Evolutionary conservation across 139 green algal genomes (phyloP), one percentile per base, ranked within the genome.

Genomic region (Chlorella sp.): DNA sequence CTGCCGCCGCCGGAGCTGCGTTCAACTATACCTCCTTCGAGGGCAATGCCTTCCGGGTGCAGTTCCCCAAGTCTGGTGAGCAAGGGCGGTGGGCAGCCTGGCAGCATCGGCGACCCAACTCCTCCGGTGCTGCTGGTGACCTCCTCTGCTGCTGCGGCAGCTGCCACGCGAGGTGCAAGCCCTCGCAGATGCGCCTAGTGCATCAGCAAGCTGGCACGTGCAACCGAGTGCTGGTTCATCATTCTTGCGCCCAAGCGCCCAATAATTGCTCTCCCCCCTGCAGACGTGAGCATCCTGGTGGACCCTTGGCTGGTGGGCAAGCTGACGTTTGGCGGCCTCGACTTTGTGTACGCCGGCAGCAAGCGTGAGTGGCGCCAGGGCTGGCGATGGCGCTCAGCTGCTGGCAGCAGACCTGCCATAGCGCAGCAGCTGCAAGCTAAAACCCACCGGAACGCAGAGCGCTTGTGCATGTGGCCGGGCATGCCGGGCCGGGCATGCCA

Each of bases 301-400:
- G 95, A 98, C 84, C 95, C 95, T 13, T 98, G 95, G 95, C 89
- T 98, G 30, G 90, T 94, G 56, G 93, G 89, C 7, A 92, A 94
- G 60, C 89, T 98, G 5, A 87, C 86, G 0, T 98, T 98, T 88
- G 88, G 84, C 20, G 88, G 92, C 43, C 85, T 93, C 62, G 87
- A 89, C 19, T 96, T 92, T 88, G 51, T 95, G 0, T 97, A 95
- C 83, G 78, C 60, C 5, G 93, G 94, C 20, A 89, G 87, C 73
- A 98, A 98, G 86, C 78, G 86, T 6, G 75, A 82, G 65, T 65
- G 34, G 7, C 40, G 26, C 73, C 81, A 46, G 68, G 72, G 41
- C 30, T 40, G 64, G 64, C 46, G n/a, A n/a, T n/a, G n/a, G n/a
- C n/a, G n/a, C n/a, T n/a, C n/a, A n/a, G n/a, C n/a, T n/a, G n/a